Conservation (phyloP, 139 green algal genomes). For the Pseudopediastrum boryanum region DNA sequence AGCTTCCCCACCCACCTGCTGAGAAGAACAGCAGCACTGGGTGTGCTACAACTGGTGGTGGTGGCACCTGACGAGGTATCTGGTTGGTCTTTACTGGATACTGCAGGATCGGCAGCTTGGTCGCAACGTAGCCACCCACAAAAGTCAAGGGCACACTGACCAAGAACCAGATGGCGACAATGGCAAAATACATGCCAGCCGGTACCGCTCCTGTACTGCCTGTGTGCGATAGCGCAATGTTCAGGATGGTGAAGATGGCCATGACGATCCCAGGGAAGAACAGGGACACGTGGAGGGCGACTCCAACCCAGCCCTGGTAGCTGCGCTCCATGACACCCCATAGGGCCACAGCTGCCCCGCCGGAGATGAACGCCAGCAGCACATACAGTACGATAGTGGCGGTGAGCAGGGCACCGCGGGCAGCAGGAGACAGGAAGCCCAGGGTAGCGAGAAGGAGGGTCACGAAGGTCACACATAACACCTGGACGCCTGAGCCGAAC, state of each 20-base stretch:
- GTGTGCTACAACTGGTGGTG: constrained; percentile 76
- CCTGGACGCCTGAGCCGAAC: constrained; percentile 89
- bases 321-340: constrained; percentile 86
- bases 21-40: constrained; percentile 82
- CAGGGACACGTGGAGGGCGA: constrained; percentile 59
- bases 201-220: constrained; percentile 84
- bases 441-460: constrained; percentile 92
- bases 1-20: constrained; percentile 51
- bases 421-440: constrained; percentile 93
- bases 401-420: constrained; percentile 89
- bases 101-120: constrained; percentile 55
- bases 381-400: constrained; percentile 84
- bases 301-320: constrained; percentile 68
- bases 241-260: constrained; percentile 79
- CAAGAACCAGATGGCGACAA: constrained; percentile 91
- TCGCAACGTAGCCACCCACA: constrained; percentile 62
- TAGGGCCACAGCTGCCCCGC: constrained; percentile 74
- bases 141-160: constrained; percentile 85
- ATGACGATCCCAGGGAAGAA: constrained; percentile 91
- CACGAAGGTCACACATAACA: constrained; percentile 74
- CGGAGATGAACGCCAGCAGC: constrained; percentile 71
- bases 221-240: constrained; percentile 83
- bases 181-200: constrained; percentile 85
- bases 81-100: constrained; percentile 93
- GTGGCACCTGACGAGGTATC: constrained; percentile 95